Percentiles rank a stretch among this genome's conserved stretches.
phyloP scores from a whole-genome alignment of 768 basidiomycete species.

The Lentinus tigrinus region DNA sequence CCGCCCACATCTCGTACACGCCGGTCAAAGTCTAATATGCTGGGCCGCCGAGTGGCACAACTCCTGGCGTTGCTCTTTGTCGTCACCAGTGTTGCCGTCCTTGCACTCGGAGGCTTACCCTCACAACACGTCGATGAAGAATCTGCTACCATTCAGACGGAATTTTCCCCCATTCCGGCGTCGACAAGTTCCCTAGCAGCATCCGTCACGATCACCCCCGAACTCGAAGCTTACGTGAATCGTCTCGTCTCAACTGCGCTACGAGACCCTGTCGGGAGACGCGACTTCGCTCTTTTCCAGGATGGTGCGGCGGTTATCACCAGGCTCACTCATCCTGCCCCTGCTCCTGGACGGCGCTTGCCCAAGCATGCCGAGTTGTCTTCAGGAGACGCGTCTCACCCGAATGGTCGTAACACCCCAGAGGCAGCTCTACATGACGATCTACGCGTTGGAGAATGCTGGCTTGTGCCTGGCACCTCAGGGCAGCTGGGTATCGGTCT shows the following conservation, averaged over 20 bases:
- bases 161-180: not conserved
- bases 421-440: not conserved
- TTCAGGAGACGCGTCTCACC: too few relatives aligned
- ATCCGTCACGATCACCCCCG: not conserved
- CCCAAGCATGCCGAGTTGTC: too few relatives aligned
- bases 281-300: not conserved
- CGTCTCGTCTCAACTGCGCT: not conserved
- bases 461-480: not conserved
- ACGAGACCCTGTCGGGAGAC: not conserved
- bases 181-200: not conserved
- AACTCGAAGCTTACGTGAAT: not conserved
- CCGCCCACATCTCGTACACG: too few relatives aligned
- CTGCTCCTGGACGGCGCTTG: not conserved
- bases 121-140: too few relatives aligned
- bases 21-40: too few relatives aligned
- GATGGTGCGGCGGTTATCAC: not conserved
- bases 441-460: not conserved
- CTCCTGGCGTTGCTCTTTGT: too few relatives aligned
- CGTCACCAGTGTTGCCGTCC: too few relatives aligned
- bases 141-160: not conserved
- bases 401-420: not conserved
- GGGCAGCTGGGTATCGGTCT: not conserved
- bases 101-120: too few relatives aligned
- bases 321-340: not conserved
- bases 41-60: too few relatives aligned